phyloP scores from a whole-genome alignment of 441 rosid genomes.

The Viola pubescens region DNA sequence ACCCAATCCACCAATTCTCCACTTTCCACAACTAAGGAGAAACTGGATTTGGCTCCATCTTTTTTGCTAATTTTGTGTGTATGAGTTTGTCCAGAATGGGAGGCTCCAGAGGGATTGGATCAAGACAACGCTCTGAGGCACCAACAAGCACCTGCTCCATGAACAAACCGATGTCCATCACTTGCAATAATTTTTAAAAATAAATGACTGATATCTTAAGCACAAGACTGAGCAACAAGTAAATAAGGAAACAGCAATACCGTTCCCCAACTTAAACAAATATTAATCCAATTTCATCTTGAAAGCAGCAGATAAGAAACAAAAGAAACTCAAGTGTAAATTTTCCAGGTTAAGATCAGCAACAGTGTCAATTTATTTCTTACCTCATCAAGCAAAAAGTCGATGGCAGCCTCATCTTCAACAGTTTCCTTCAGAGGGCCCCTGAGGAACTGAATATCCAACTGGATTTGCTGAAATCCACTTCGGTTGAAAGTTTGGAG shows the following conservation, averaged over 20 bases:
- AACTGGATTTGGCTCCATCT: slow-evolving; percentile 32
- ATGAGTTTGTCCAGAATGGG: slow-evolving; percentile 91
- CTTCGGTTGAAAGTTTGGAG: slow-evolving; percentile 90
- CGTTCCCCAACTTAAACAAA: not conserved
- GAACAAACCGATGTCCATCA: slow-evolving; percentile 12
- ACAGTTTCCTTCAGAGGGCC: slow-evolving; percentile 59
- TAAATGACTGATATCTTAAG: not conserved
- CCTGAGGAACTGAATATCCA: slow-evolving; percentile 91
- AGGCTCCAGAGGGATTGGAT: slow-evolving; percentile 83
- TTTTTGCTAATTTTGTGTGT: slow-evolving; percentile 73
- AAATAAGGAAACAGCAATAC: not conserved
- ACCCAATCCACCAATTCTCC: not conserved
- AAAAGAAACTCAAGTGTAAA: not conserved
- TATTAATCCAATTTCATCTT: not conserved
- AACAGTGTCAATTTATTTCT: slow-evolving; percentile 4
- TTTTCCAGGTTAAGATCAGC: slow-evolving; percentile 4
- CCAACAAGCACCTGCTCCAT: slow-evolving; percentile 79
- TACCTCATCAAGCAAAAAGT: slow-evolving; percentile 97
- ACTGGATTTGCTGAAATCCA: slow-evolving; percentile 97
- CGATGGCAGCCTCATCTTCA: slow-evolving; percentile 84
- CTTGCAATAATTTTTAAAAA: slow-evolving; percentile 5
- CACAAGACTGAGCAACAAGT: not conserved
- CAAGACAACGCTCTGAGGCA: slow-evolving; percentile 91
- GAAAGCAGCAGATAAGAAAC: not conserved
- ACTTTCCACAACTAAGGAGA: slow-evolving; percentile 17